Evolutionary conservation across 352 stramenopile genomes (phyloP).

Genomic region (Phytophthora sansomeana): DNA sequence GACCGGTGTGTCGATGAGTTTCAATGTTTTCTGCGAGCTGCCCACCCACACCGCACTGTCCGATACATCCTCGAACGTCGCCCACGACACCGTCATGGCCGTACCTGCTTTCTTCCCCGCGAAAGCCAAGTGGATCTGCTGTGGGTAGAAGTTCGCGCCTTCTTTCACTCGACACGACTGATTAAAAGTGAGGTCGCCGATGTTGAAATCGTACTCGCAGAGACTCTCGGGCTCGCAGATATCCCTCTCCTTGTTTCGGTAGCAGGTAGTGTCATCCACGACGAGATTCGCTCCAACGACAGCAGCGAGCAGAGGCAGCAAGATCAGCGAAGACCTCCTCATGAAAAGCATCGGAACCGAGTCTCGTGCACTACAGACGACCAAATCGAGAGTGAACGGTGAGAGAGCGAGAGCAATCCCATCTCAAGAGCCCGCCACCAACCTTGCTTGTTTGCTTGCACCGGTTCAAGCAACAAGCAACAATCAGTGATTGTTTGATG

Average conservation of each 20-base stretch:
- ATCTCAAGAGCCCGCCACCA: slow-evolving; percentile 4
- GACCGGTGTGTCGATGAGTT: slow-evolving; percentile 28
- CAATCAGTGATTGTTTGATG: too few species aligned
- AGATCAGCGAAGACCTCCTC: neutral
- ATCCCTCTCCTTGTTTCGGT: slow-evolving; percentile 23
- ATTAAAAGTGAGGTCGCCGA: slow-evolving; percentile 49
- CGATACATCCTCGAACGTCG: slow-evolving; percentile 49
- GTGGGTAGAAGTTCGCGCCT: slow-evolving; percentile 53
- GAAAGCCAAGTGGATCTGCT: slow-evolving; percentile 71
- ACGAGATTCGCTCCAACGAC: slow-evolving; percentile 24
- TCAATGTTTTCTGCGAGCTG: slow-evolving; percentile 31
- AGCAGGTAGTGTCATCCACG: slow-evolving; percentile 46
- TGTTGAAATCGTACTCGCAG: slow-evolving; percentile 49
- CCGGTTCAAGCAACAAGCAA: too few species aligned
- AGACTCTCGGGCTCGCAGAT: slow-evolving; percentile 40
- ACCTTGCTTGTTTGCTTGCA: too few species aligned
- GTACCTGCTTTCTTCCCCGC: slow-evolving; percentile 50
- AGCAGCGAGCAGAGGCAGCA: neutral
- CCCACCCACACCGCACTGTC: slow-evolving; percentile 63
- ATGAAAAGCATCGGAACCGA: neutral
- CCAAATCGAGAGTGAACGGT: slow-evolving; percentile 4
- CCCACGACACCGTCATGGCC: slow-evolving; percentile 70
- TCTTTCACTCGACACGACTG: slow-evolving; percentile 57
- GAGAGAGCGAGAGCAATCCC: slow-evolving; percentile 6
- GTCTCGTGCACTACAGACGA: neutral